Evolutionary conservation across 2,329 filamentous ascomycete species (phyloP), one percentile per base, ranked within the genome.

Genomic region (Drechslerella dactyloides): DNA sequence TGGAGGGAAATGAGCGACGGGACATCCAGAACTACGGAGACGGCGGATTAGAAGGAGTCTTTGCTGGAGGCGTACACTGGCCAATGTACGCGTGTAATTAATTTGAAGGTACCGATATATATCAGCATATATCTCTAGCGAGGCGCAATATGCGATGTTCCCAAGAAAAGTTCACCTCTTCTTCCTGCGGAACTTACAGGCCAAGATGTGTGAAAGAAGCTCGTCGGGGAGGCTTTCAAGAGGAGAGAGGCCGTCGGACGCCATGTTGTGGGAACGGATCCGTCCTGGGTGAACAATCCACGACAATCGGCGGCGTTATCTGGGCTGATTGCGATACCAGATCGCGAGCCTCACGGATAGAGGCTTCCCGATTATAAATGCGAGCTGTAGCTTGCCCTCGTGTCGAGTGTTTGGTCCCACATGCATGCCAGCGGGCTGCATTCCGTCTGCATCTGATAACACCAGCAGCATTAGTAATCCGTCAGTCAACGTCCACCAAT

Each of bases 141-240:
- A 48, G 8, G 44, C 44, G 11, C 11, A 17, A 23, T 23, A 21
- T 19, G n/a, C 17, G 19, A 19, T 15, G 15, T 8, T 8, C 19
- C 21, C 15, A 10, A 21, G 44, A 6, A 19, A 10, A 5, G 8
- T 19, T n/a, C 10, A 15, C 40, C 44, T 21, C 19, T 17, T 21
- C 37, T 13, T 48, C 44, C 44, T 48, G n/a, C 5, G 11, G 17
- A 37, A 72, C 68, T 61, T 61, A 72, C 68, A 72, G 30, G 54
- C 57, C 52, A 65, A 23, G 8, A 72, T 65, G 23, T 72, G 55
- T 1, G 59, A 53, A 30, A 72, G 52, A 48, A 72, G 60, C 46
- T 72, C 68, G n/a, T 72, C 68, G 5, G 68, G 68, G 8, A 72
- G 56, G 23, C 55, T 21, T 30, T 72, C 68, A 3, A 72, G 19